Percentiles rank a stretch among this genome's conserved stretches.
phyloP scores from a whole-genome alignment of 1,139 yeast species.

The Blastobotrys illinoisensis region DNA sequence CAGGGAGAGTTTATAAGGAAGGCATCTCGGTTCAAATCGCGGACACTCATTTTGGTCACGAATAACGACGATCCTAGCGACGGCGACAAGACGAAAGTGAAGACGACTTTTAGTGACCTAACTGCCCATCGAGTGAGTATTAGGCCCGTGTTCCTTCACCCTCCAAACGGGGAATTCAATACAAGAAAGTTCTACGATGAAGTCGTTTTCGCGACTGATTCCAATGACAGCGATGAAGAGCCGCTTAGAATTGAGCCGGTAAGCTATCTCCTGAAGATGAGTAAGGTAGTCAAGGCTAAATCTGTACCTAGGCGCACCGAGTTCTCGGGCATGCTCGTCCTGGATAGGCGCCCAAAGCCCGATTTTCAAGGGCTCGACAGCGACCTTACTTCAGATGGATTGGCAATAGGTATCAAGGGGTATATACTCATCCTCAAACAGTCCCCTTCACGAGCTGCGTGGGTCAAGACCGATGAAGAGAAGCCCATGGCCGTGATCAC shows the following conservation, averaged over 20 bases:
- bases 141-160: conserved; percentile 29
- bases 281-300: conserved; percentile 33
- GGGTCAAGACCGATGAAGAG: conserved; percentile 42
- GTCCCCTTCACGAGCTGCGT: conserved; percentile 40
- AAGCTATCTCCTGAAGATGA: conserved; percentile 59
- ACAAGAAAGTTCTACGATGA: background rate
- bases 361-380: background rate
- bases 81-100: conserved; percentile 22
- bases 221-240: conserved; percentile 34
- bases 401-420: conserved; percentile 59
- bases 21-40: conserved; percentile 20
- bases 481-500: background rate
- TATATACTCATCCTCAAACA: conserved; percentile 59
- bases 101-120: conserved; percentile 28
- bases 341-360: background rate
- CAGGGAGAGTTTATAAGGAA: conserved; percentile 24
- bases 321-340: background rate
- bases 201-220: conserved; percentile 25
- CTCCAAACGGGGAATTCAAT: background rate
- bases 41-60: conserved; percentile 43
- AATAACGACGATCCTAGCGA: conserved; percentile 11
- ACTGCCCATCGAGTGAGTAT: background rate
- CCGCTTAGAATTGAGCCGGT: conserved; percentile 56
- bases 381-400: conserved; percentile 34
- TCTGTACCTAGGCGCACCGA: background rate